Conservation (phyloP, 768 basidiomycete species). For the Pisolithus sp. region DNA sequence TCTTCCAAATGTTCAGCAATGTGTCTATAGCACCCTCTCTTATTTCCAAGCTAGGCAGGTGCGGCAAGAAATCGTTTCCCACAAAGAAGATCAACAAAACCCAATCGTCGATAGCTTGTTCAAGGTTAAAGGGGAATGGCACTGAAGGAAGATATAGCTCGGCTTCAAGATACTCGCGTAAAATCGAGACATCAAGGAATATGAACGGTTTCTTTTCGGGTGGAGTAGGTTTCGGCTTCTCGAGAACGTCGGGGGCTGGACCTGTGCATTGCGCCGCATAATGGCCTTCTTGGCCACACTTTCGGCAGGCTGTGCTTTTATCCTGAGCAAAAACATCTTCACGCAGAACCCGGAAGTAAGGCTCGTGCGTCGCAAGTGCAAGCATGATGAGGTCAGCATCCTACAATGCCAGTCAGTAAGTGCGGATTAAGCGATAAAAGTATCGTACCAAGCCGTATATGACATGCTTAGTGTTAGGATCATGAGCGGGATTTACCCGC, state of each 20-base stretch:
- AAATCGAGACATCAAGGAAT: conserved; percentile 92
- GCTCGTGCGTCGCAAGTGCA: conserved; percentile 94
- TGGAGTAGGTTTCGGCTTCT: conserved; percentile 40
- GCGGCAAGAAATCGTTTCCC: conserved; percentile 96
- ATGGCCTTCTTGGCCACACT: conserved; percentile 93
- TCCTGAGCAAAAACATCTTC: conserved; percentile 96
- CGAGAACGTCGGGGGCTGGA: conserved; percentile 54
- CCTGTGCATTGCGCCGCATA: conserved; percentile 93
- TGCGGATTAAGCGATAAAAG: neutral
- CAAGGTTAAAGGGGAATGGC: conserved; percentile 85
- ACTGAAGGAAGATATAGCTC: conserved; percentile 80
- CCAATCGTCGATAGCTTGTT: conserved; percentile 99
- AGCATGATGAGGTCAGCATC: conserved; percentile 99
- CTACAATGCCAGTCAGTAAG: conserved; percentile 33
- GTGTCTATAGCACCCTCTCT: conserved; percentile 99
- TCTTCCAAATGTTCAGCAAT: conserved; percentile 91
- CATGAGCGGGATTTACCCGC: conserved; percentile 78
- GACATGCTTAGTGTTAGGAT: conserved; percentile 93
- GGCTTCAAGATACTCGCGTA: conserved; percentile 97
- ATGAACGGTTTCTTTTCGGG: conserved; percentile 88
- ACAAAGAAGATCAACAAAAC: conserved; percentile 99
- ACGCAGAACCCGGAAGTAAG: conserved; percentile 93
- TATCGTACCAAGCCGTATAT: conserved; percentile 88
- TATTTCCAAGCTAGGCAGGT: conserved; percentile 97
- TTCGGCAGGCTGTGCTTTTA: conserved; percentile 74